A percentile compares a stretch with the other conserved stretches of the same genome.
Evolutionary conservation across 768 basidiomycete genomes (phyloP).

Genomic region (Dioszegia crocea): DNA sequence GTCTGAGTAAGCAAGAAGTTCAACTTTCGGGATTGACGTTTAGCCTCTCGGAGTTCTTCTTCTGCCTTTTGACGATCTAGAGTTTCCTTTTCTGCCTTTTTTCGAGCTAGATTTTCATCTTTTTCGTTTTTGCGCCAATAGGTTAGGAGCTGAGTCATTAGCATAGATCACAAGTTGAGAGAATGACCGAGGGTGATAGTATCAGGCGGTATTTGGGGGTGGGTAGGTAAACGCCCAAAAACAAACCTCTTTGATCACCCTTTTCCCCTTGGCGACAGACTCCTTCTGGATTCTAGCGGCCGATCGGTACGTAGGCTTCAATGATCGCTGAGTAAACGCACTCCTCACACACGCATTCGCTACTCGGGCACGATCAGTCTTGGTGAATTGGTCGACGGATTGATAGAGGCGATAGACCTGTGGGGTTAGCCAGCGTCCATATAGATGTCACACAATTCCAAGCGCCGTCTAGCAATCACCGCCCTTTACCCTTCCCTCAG

Average conservation of each 20-base stretch:
- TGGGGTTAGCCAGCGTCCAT: neutral
- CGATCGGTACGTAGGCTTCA: constrained; percentile 26
- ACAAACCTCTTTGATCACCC: constrained; percentile 38
- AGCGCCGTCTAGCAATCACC: too few species aligned
- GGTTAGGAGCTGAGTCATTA: constrained; percentile 67
- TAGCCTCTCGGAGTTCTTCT: constrained; percentile 66
- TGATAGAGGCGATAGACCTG: constrained; percentile 40
- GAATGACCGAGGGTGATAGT: neutral
- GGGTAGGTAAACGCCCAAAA: neutral
- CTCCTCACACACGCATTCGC: constrained; percentile 30
- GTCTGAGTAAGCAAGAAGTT: constrained; percentile 99
- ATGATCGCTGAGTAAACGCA: constrained; percentile 19
- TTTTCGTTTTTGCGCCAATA: constrained; percentile 99
- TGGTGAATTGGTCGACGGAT: constrained; percentile 25
- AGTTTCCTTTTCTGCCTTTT: constrained; percentile 91
- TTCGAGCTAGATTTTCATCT: constrained; percentile 85
- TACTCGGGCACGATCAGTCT: constrained; percentile 18
- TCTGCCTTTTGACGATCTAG: constrained; percentile 41
- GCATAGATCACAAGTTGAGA: neutral
- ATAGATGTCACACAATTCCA: too few species aligned
- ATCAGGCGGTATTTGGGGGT: neutral
- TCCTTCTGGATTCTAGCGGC: constrained; percentile 34
- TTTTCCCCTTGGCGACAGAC: constrained; percentile 30
- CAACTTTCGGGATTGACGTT: constrained; percentile 88
- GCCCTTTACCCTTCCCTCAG: too few species aligned